Evolutionary conservation across 208 protist genomes (phyloP).

Genomic region (Phytomonas francai): DNA sequence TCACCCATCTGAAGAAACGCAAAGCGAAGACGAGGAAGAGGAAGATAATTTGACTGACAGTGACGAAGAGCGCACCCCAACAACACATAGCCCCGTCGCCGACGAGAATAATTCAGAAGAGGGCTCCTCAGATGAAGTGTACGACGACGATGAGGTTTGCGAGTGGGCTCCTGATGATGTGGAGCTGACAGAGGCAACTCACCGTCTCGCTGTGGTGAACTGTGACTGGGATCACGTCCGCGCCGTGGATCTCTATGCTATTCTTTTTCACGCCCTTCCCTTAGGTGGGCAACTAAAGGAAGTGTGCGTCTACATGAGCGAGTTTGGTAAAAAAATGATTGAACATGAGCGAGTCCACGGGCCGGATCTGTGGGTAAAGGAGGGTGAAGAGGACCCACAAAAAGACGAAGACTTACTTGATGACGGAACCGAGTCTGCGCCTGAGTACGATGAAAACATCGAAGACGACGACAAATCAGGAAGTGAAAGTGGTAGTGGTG

Average conservation of each 20-base stretch:
- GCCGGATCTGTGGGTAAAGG: constrained; percentile 76
- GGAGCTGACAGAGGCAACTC: constrained; percentile 64
- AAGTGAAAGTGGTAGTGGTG: constrained; percentile 31
- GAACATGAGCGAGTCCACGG: constrained; percentile 74
- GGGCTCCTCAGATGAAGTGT: constrained; percentile 16
- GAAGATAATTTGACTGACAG: constrained; percentile 18
- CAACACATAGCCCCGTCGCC: background rate
- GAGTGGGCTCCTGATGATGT: constrained; percentile 69
- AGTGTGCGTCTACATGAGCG: constrained; percentile 93
- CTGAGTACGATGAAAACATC: background rate
- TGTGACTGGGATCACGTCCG: constrained; percentile 95
- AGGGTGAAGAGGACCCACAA: constrained; percentile 27
- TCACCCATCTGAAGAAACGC: constrained; percentile 1
- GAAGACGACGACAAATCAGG: background rate
- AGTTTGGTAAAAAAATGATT: constrained; percentile 92
- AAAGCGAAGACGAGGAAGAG: constrained; percentile 25
- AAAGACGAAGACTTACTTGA: constrained; percentile 1
- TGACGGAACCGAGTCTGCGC: background rate
- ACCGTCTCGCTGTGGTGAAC: constrained; percentile 92
- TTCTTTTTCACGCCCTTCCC: constrained; percentile 95
- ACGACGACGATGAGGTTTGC: constrained; percentile 49
- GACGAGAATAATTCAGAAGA: constrained; percentile 12
- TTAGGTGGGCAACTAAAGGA: constrained; percentile 82
- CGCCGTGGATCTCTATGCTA: constrained; percentile 91
- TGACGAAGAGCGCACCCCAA: constrained; percentile 9